A percentile compares a stretch with the other conserved stretches of the same genome.
phyloP scores from a whole-genome alignment of 2,329 filamentous ascomycete genomes.

The Geoglossum cookeanum region DNA sequence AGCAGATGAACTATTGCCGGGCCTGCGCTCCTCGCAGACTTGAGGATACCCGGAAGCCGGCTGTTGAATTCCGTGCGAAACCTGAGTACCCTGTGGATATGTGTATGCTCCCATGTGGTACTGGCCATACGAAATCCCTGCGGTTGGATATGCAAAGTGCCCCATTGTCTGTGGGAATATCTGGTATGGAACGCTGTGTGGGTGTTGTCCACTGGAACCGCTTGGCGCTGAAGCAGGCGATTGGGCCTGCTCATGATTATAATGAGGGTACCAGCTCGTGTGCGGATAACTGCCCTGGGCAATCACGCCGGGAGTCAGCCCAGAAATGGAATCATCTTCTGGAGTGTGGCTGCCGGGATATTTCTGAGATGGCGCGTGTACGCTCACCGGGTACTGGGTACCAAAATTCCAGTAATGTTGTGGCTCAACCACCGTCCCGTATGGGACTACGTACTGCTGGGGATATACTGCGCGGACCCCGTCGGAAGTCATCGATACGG shows the following conservation, averaged over 20 bases:
- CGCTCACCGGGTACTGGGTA: background rate
- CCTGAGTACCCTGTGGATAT: slow-evolving; percentile 3
- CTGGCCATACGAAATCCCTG: slow-evolving; percentile 3
- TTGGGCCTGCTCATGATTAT: background rate
- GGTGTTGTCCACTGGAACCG: background rate
- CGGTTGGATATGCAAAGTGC: slow-evolving; percentile 7
- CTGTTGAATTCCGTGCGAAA: background rate
- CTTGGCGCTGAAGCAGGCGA: background rate
- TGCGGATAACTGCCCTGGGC: background rate
- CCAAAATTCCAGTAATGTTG: background rate
- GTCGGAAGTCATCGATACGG: background rate
- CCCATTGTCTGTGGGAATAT: slow-evolving; percentile 3
- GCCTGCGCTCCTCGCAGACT: background rate
- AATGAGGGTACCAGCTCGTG: background rate
- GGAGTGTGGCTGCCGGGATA: background rate
- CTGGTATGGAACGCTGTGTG: background rate
- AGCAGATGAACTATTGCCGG: background rate
- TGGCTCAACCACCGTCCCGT: background rate
- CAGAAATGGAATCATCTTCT: background rate
- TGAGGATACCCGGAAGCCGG: background rate
- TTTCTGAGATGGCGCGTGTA: background rate
- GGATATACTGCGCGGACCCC: background rate
- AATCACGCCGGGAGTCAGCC: background rate
- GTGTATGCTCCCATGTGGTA: background rate
- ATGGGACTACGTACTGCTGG: background rate